Conservation (phyloP, 2,329 filamentous ascomycete genomes). For the Ceratocystis cubensis region DNA sequence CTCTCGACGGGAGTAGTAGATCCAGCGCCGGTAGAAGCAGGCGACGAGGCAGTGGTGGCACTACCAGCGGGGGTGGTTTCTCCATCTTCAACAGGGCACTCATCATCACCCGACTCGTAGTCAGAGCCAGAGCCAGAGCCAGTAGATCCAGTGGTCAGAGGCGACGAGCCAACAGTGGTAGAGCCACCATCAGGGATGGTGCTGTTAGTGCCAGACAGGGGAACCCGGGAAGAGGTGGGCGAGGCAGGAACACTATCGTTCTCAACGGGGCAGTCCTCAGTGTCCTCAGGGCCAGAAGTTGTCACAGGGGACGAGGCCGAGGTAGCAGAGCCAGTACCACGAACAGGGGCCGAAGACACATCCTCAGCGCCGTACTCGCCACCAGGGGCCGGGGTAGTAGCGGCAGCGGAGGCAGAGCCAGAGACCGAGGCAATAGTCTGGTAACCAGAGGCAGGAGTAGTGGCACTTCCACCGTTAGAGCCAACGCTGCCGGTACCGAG, state of each 20-base stretch:
- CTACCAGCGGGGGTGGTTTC: neutral
- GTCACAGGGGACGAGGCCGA: conserved; percentile 3
- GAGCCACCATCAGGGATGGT: neutral
- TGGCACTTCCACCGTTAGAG: neutral
- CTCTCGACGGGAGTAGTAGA: neutral
- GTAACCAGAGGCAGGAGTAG: neutral
- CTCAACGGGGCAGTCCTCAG: conserved; percentile 16
- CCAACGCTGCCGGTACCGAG: neutral
- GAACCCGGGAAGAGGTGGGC: neutral
- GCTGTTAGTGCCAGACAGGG: neutral
- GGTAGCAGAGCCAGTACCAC: neutral
- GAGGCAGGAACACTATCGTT: neutral
- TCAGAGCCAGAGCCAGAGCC: neutral
- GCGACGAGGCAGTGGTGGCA: conserved; percentile 3
- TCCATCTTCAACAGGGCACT: conserved; percentile 9
- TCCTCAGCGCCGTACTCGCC: conserved; percentile 4
- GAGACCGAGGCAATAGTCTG: neutral
- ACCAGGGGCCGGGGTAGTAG: neutral
- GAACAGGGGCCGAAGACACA: neutral
- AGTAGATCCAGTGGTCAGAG: neutral
- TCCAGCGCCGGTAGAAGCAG: neutral
- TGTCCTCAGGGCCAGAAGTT: neutral
- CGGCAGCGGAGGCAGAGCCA: neutral
- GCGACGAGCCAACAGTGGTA: neutral
- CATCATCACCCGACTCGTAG: conserved; percentile 10